Conservation (phyloP, 1,284 basidiomycete genomes). For the Ustilago curta region DNA sequence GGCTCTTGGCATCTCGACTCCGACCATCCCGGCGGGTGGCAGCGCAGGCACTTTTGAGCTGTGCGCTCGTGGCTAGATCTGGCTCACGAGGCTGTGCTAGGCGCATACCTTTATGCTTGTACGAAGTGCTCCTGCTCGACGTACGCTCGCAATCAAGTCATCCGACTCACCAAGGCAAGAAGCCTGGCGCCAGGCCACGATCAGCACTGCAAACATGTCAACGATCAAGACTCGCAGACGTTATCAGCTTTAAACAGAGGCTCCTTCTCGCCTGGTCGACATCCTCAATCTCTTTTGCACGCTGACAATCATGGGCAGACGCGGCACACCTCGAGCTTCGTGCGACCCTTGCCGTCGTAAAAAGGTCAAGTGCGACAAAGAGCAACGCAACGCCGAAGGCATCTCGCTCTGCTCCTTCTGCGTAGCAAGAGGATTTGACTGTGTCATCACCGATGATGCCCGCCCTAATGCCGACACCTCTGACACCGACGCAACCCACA, state of each 20-base stretch:
- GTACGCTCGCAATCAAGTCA: neutral
- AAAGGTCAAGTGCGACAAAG: constrained; percentile 53
- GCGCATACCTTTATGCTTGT: neutral
- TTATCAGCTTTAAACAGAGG: neutral
- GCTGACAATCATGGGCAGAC: constrained; percentile 46
- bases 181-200: neutral
- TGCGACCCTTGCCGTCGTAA: constrained; percentile 54
- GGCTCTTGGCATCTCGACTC: neutral
- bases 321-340: constrained; percentile 47
- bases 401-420: constrained; percentile 46
- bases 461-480: constrained; percentile 20
- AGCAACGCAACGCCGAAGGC: constrained; percentile 44
- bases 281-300: neutral
- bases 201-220: constrained; percentile 5
- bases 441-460: constrained; percentile 44
- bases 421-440: constrained; percentile 33
- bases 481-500: constrained; percentile 6
- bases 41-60: neutral
- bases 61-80: neutral
- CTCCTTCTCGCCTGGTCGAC: neutral
- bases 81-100: constrained; percentile 4
- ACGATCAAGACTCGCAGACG: neutral
- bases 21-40: neutral
- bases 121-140: too few relatives aligned
- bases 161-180: neutral